Evolutionary conservation across 306 rosid species (phyloP), one percentile per base, ranked within the genome.

Genomic region (Albizia julibrissin): DNA sequence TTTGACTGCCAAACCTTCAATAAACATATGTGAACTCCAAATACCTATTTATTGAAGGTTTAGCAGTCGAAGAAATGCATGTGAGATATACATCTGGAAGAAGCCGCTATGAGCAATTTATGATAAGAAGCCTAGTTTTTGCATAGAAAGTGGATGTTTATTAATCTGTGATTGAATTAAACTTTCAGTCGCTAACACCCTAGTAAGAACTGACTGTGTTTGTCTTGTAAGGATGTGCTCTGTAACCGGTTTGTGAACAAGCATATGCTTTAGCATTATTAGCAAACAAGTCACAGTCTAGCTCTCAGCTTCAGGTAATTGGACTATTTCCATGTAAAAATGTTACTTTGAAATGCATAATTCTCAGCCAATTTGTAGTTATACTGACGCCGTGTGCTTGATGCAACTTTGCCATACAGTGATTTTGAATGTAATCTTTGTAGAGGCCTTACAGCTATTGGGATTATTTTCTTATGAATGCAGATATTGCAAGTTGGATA

Each of bases 201-300:
- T 1, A 72, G 29, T 54, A 95, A 95, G 88, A 95, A 91, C 81
- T 93, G 99, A 97, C 18, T 91, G 76, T 95, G 99, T 43, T 83
- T 93, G 50, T 86, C 95, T 54, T 90, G 94, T 46, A 92, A 95
- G 88, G 88, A 89, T 0, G 93, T 95, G 3, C 84, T 90, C 6
- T 93, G 99, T 73, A 86, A 98, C 88, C 93, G 97, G 56, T 93
- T 93, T 75, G 94, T 91, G 27, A 95, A 90, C 91, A 93, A 89
- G 83, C 99, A 93, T 84, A 91, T 95, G 98, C 97, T 91, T 40
- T 79, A 80, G 9, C 98, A 93, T 84, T 90, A 49, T 78, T 89
- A 39, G 49, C 37, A 64, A 37, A 52, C 89, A 10, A 78, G 80
- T 74, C 99, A 93, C 69, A 40, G 72, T 58, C 47, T 95, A 42